A percentile compares a stretch with the other conserved stretches of the same genome.
These are phyloP conservation scores for Thraustochytrium sp. DNA, from an alignment of 352 stramenopile species.

Conservation along the genomic window DNA sequence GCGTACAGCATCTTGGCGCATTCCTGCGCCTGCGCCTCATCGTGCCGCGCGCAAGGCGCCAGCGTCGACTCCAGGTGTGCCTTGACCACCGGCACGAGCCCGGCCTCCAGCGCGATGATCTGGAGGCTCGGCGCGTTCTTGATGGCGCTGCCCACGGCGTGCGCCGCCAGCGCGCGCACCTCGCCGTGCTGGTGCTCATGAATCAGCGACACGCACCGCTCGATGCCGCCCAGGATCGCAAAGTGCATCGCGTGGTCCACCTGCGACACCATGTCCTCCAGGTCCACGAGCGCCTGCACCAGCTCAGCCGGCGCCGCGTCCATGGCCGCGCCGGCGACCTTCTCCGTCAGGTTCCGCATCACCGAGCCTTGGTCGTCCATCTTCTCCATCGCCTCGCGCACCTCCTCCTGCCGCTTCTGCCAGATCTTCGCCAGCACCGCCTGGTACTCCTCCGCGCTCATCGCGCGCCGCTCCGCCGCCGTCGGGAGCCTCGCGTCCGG, in stretches of 20 bases:
- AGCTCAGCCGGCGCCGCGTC: background rate
- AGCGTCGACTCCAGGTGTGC: background rate
- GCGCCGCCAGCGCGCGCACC: background rate
- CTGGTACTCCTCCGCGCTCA: constrained; percentile 28
- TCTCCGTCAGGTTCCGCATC: background rate
- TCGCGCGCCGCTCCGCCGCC: background rate
- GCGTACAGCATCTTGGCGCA: constrained; percentile 32
- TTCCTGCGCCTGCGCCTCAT: background rate
- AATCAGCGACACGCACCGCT: background rate
- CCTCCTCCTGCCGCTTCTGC: constrained; percentile 5
- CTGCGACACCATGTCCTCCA: background rate
- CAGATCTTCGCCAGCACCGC: background rate
- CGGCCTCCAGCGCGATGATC: background rate
- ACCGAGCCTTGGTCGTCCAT: constrained; percentile 17
- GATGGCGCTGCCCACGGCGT: constrained; percentile 4
- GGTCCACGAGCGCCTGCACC: background rate
- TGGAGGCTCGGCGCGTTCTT: constrained; percentile 21
- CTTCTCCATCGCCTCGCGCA: constrained; percentile 15
- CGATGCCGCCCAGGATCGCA: background rate
- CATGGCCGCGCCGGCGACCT: background rate
- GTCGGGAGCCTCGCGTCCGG: background rate
- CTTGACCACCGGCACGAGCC: background rate
- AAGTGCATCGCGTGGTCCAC: constrained; percentile 28
- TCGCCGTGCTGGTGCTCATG: background rate
- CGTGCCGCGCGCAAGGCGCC: background rate